Evolutionary conservation across 2,329 filamentous ascomycete genomes (phyloP), one percentile per base, ranked within the genome.

Genomic region (Acrocalymma vagum): DNA sequence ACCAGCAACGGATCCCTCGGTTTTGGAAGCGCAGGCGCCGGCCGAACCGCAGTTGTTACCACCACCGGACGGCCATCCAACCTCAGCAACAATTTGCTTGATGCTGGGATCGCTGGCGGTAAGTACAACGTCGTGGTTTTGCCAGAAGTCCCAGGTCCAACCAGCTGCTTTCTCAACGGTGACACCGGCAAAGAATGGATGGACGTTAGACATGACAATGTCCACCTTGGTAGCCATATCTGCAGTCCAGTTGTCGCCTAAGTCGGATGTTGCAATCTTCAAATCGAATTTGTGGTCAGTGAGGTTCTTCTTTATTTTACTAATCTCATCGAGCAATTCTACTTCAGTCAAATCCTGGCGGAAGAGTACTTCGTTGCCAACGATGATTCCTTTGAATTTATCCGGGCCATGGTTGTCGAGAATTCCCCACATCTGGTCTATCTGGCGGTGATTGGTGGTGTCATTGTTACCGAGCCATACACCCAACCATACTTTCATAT

Each of bases 141-240:
- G 72, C 87, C 91, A 97, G 72, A 96, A 97, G 11, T 71, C 71
- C 72, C 78, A 89, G 0, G 93, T 95, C 93, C 93, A 97, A 6
- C 66, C 72, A 0, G 91, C 86, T 0, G 90, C 90, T 1, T 80
- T 67, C 2, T 81, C 74, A 2, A 84, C 86, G 1, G 80, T 75
- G 9, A 90, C 83, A 30, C 93, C 93, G 0, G 86, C 88, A 64
- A 97, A 97, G 78, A 97, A 96, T 0, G 94, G 93, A 65, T 97
- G 94, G 38, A 97, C 89, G 65, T 97, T 97, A 55, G 90, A 87
- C 92, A 97, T 96, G 70, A 97, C 85, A 60, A 89, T 85, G 69
- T 97, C 92, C 27, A 90, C 88, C 35, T 83, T 78, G 4, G 72
- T 57, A 0, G 87, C 88, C 13, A 97, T 81, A 2, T 78, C 75